Conservation (phyloP, 108 stramenopile species). For the Nitzschia sp. region DNA sequence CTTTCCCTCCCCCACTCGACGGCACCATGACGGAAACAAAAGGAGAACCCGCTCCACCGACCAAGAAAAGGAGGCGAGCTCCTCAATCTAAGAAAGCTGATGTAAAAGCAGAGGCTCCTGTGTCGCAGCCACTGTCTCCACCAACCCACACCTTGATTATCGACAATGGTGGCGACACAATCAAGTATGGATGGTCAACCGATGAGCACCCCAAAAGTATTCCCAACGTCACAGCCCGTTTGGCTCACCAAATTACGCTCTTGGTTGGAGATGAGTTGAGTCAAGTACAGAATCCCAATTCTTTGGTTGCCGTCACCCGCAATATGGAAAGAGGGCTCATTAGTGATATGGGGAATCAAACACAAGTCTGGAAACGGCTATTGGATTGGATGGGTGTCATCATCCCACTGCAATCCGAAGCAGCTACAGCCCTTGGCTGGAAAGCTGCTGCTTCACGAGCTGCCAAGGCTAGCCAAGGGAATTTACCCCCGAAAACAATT, state of each 20-base stretch:
- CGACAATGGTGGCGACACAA: slow-evolving; percentile 81
- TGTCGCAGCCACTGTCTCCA: slow-evolving; percentile 2
- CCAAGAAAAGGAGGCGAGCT: no score
- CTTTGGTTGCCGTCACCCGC: slow-evolving; percentile 46
- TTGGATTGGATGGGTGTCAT: slow-evolving; percentile 53
- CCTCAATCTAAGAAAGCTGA: no score
- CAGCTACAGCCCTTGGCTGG: slow-evolving; percentile 51
- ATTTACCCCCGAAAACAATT: slow-evolving; percentile 15
- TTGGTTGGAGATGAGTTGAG: slow-evolving; percentile 61
- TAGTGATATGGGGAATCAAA: slow-evolving; percentile 68
- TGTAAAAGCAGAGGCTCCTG: no score
- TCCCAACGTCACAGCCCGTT: slow-evolving; percentile 75
- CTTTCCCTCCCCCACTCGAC: no score
- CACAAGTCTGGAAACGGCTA: slow-evolving; percentile 73
- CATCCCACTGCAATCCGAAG: slow-evolving; percentile 31
- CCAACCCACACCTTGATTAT: slow-evolving; percentile 54
- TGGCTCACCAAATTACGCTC: slow-evolving; percentile 73
- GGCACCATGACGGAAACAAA: no score
- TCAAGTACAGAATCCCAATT: slow-evolving; percentile 65
- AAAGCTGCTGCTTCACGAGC: slow-evolving; percentile 6
- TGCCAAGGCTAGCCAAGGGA: not conserved
- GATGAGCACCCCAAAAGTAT: slow-evolving; percentile 30
- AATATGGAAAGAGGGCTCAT: slow-evolving; percentile 72
- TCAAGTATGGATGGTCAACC: slow-evolving; percentile 72
- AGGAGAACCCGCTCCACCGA: no score